Evolutionary conservation across 192 early-diverging fungal genomes (phyloP), one percentile per base, ranked within the genome.

Genomic region (Bifiguratus adelaidae): DNA sequence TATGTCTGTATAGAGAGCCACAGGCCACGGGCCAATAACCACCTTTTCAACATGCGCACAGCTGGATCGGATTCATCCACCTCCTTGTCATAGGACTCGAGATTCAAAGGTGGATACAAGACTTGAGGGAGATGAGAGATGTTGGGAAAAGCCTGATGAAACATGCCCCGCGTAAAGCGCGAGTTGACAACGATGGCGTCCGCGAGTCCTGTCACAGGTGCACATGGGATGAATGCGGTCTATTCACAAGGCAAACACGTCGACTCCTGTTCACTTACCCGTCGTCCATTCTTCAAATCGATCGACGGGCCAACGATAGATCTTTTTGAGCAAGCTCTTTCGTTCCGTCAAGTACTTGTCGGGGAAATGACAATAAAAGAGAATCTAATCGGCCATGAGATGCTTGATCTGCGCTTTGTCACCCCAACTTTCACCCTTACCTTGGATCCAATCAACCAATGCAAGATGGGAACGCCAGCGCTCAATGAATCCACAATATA

Each of bases 361-460:
- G 0, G 94, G 94, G 52, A 91, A 94, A 47, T 97, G 94, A 58
- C 94, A 93, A 59, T 97, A 97, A 63, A 97, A 97, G 30, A 97
- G 63, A 8, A 94, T 78, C 63, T 85, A 63, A 0, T 15, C 32
- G 15, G 32, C 32, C 11, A 11, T 13, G 11, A 34, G 11, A 34
- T 15, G 15, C 32, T 13, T 34, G 15, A 13, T 34, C 32, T 34
- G 11, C 32, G 7, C 15, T 43, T 16, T 18, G 13, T 48, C 1
- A 7, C 15, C n/a, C 32, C 26, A 45, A 15, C 24, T 4, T 24
- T 35, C 22, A 41, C 16, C 21, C 52, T 16, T 48, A 83, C 81
- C 48, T 78, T 78, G 15, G 80, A 68, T 1, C 61, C 54, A 20
- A 78, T 71, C 28, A 80, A 56, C 52, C 77, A 72, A 26, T 66